Percentiles rank a stretch among this genome's conserved stretches.
phyloP scores from a whole-genome alignment of 2,329 filamentous ascomycete genomes.

The Fusarium tjaetaba region DNA sequence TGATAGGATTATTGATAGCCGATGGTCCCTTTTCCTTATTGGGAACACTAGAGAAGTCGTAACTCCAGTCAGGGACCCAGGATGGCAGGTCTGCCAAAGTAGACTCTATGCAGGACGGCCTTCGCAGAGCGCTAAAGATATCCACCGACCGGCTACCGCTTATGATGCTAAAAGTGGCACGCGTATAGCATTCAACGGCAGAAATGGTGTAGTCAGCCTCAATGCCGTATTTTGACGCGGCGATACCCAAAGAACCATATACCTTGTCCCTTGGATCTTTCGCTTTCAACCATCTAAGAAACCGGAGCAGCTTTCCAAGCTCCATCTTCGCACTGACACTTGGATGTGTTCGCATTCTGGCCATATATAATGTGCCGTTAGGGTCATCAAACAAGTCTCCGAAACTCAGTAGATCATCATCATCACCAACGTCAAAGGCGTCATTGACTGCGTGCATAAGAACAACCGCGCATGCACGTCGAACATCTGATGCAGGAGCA shows the following conservation, averaged over 20 bases:
- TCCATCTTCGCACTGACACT: not conserved
- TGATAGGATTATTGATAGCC: not conserved
- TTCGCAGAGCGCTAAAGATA: not conserved
- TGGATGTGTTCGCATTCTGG: not conserved
- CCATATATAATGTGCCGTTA: not conserved
- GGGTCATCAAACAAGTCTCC: not conserved
- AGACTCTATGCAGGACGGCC: not conserved
- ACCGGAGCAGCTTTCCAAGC: not conserved
- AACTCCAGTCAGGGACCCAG: not conserved
- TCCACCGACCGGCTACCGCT: not conserved
- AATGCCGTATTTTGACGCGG: not conserved
- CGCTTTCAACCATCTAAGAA: not conserved
- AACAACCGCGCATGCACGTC: not conserved
- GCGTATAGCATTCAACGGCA: not conserved
- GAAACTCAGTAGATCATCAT: not conserved
- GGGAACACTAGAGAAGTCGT: not conserved
- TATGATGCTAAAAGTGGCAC: not conserved
- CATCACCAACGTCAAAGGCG: not conserved
- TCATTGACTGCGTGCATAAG: not conserved
- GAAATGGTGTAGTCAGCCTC: not conserved
- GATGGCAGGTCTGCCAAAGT: rapidly evolving
- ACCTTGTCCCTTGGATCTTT: not conserved
- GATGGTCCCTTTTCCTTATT: not conserved
- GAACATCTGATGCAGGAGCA: not conserved
- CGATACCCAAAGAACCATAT: not conserved